Conservation (phyloP, 1,139 yeast genomes). For the Candida sojae region DNA sequence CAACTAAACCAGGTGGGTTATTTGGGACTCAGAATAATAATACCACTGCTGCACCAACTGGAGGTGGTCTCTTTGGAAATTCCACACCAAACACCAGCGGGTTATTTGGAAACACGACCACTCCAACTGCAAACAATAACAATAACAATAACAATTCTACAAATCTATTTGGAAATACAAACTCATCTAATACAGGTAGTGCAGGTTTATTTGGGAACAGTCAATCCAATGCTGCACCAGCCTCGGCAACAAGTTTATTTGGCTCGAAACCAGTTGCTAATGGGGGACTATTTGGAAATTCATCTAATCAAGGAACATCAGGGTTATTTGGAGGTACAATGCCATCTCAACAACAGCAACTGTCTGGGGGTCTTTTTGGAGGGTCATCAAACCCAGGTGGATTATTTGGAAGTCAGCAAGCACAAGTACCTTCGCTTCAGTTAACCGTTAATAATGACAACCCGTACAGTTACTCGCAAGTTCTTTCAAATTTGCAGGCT, state of each 20-base stretch:
- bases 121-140: conserved; percentile 10
- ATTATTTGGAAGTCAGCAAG: conserved; percentile 9
- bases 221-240: not conserved
- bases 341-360: conserved; percentile 8
- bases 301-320: conserved; percentile 7
- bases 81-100: not conserved
- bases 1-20: conserved; percentile 11
- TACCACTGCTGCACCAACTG: conserved; percentile 5
- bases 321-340: not conserved
- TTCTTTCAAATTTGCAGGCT: conserved; percentile 18
- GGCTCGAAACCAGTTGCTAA: not conserved
- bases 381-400: conserved; percentile 7
- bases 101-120: conserved; percentile 1
- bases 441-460: conserved; percentile 15
- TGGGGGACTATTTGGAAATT: conserved; percentile 17
- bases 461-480: conserved; percentile 29
- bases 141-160: conserved; percentile 16
- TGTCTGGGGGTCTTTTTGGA: conserved; percentile 7
- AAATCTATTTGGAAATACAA: conserved; percentile 23
- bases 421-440: conserved; percentile 3
- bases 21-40: conserved; percentile 14
- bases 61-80: conserved; percentile 12
- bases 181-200: conserved; percentile 8
- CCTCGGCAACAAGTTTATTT: not conserved
- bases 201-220: conserved; percentile 13